Evolutionary conservation across 1,139 yeast species (phyloP).

Genomic region (Nematodospora anomalae): DNA sequence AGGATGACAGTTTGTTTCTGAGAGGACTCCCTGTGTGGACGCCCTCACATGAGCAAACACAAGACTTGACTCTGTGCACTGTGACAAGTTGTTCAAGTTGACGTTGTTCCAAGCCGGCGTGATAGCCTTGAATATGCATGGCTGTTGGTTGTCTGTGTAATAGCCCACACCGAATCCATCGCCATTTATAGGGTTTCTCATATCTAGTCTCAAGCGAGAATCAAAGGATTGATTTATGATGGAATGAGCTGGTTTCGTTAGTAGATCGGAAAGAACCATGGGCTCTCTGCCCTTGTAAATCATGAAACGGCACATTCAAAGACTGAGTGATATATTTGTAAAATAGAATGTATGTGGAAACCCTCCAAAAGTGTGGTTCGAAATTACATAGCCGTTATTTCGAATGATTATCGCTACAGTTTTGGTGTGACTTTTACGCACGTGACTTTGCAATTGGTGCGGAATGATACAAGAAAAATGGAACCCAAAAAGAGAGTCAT

Average conservation of each 20-base stretch:
- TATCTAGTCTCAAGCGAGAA: conserved; percentile 81
- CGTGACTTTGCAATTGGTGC: too few relatives aligned
- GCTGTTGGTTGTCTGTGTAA: conserved; percentile 59
- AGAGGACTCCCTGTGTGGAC: conserved; percentile 88
- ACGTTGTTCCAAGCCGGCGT: conserved; percentile 98
- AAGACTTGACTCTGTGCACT: conserved; percentile 77
- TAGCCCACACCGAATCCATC: conserved; percentile 98
- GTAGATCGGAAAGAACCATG: conserved; percentile 77
- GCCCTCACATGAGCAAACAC: conserved; percentile 97
- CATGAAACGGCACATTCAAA: conserved; percentile 54
- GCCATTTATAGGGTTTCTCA: conserved; percentile 90
- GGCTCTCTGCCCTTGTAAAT: conserved; percentile 64
- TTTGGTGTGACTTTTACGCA: too few relatives aligned
- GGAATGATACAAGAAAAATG: too few relatives aligned
- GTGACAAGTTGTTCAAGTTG: conserved; percentile 80
- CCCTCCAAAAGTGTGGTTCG: too few relatives aligned
- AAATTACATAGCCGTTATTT: too few relatives aligned
- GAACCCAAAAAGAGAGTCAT: too few relatives aligned
- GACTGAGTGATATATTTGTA: too few relatives aligned
- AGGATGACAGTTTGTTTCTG: conserved; percentile 97
- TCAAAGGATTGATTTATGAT: conserved; percentile 96
- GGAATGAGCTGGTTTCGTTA: conserved; percentile 95
- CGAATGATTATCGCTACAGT: neutral
- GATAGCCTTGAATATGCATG: conserved; percentile 77
- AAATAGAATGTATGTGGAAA: too few relatives aligned